A percentile compares a stretch with the other conserved stretches of the same genome.
These are phyloP conservation scores for Handroanthus guayacan DNA, from an alignment of 257 asterid genomes.

Conservation along the genomic window DNA sequence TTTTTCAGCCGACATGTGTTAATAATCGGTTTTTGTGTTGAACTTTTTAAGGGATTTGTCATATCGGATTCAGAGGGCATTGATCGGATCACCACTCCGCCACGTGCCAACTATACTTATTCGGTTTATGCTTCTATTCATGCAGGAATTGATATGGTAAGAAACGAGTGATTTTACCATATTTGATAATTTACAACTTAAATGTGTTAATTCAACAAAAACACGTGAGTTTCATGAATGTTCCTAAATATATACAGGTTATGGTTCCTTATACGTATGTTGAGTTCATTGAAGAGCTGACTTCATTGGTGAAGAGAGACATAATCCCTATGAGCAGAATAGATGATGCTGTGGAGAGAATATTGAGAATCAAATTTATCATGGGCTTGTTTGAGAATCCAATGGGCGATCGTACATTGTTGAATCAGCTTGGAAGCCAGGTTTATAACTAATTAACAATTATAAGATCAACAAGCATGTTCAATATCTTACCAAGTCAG, in stretches of 20 bases:
- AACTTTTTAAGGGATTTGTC: slow-evolving; percentile 6
- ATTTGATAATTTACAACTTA: too few relatives aligned
- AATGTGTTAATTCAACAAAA: too few relatives aligned
- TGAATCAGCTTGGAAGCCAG: slow-evolving; percentile 55
- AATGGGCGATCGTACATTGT: slow-evolving; percentile 49
- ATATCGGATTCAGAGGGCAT: slow-evolving; percentile 32
- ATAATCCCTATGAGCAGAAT: slow-evolving; percentile 57
- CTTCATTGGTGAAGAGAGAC: slow-evolving; percentile 47
- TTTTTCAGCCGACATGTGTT: not conserved
- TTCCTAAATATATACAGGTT: slow-evolving; percentile 31
- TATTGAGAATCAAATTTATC: slow-evolving; percentile 58
- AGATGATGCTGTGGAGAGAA: slow-evolving; percentile 48
- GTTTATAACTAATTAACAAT: slow-evolving; percentile 7
- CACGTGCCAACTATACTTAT: slow-evolving; percentile 39
- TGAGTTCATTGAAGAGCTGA: slow-evolving; percentile 45
- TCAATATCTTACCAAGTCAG: too few relatives aligned
- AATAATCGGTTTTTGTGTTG: not conserved
- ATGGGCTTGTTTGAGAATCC: slow-evolving; percentile 71
- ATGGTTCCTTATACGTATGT: slow-evolving; percentile 53
- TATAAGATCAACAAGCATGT: too few relatives aligned
- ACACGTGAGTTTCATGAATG: too few relatives aligned
- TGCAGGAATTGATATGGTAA: slow-evolving; percentile 46
- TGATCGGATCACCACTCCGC: slow-evolving; percentile 25
- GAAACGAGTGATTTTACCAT: not conserved
- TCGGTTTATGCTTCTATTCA: slow-evolving; percentile 33